Evolutionary conservation across 2,329 filamentous ascomycete species (phyloP).

Genomic region (Penicillium sp.): DNA sequence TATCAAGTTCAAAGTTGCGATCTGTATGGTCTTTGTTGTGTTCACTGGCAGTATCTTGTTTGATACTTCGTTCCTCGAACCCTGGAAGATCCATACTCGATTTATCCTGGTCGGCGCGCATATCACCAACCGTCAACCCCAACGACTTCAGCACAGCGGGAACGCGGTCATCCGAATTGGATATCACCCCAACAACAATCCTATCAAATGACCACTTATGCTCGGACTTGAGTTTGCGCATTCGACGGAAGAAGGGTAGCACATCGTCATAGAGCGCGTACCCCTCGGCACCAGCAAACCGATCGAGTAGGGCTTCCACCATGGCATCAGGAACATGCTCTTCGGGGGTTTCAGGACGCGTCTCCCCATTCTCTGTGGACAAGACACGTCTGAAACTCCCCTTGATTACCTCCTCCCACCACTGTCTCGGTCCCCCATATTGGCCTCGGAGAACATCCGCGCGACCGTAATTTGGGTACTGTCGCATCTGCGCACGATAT

Average conservation of each 20-base stretch:
- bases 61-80: constrained; percentile 19
- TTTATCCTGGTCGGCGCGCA: constrained; percentile 33
- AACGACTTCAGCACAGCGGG: constrained; percentile 41
- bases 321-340: constrained; percentile 35
- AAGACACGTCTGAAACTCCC: constrained; percentile 37
- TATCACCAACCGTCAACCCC: constrained; percentile 39
- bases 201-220: constrained; percentile 30
- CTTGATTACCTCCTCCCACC: constrained; percentile 48
- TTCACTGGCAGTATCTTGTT: not conserved
- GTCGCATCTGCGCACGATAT: constrained; percentile 33
- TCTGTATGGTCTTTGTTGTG: not conserved
- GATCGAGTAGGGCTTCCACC: constrained; percentile 36
- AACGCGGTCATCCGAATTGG: constrained; percentile 50
- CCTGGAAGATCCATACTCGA: constrained; percentile 30
- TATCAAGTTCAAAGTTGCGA: constrained; percentile 25
- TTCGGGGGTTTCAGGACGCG: not conserved
- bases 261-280: constrained; percentile 46
- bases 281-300: constrained; percentile 42
- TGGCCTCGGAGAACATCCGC: constrained; percentile 35
- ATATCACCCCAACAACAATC: constrained; percentile 45
- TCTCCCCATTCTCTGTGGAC: not conserved
- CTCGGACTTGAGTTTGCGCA: constrained; percentile 23
- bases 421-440: constrained; percentile 43
- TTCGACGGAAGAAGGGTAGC: constrained; percentile 35
- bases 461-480: constrained; percentile 48